phyloP scores from a whole-genome alignment of 768 basidiomycete species.

The Trametes elegans region DNA sequence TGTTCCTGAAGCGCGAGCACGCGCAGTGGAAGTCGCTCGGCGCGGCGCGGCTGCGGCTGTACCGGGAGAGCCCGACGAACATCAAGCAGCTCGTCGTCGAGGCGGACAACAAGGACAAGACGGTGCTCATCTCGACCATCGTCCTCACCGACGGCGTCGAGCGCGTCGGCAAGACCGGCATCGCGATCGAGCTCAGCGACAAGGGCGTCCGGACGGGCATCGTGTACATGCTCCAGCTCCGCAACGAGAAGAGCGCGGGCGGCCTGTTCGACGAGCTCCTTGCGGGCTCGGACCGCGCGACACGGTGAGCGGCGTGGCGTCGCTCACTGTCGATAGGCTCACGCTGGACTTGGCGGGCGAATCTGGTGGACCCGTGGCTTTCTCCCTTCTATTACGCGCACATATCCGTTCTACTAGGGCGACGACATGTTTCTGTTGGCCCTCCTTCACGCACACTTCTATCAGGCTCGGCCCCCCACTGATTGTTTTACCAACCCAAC shows the following conservation, averaged over 20 bases:
- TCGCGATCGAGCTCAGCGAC: slow-evolving; percentile 94
- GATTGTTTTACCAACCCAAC: slow-evolving; percentile 3
- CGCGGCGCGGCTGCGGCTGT: slow-evolving; percentile 82
- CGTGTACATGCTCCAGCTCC: slow-evolving; percentile 95
- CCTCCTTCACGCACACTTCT: slow-evolving; percentile 3
- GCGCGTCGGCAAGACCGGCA: slow-evolving; percentile 96
- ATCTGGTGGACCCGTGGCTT: no score
- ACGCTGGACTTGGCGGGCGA: no score
- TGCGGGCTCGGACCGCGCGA: slow-evolving; percentile 77
- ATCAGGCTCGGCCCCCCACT: not conserved
- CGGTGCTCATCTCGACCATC: slow-evolving; percentile 89
- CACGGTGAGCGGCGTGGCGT: not conserved
- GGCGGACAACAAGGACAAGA: slow-evolving; percentile 71
- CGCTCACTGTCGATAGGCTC: no score
- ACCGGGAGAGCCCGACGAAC: slow-evolving; percentile 79
- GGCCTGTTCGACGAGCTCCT: slow-evolving; percentile 86
- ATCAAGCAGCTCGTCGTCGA: slow-evolving; percentile 97
- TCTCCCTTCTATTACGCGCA: no score
- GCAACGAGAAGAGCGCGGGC: slow-evolving; percentile 82
- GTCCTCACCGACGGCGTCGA: slow-evolving; percentile 96
- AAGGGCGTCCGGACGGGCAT: slow-evolving; percentile 89
- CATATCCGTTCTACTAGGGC: not conserved
- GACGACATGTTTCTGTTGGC: slow-evolving; percentile 4
- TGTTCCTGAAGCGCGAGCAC: slow-evolving; percentile 93
- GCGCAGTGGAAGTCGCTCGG: slow-evolving; percentile 98